Evolutionary conservation across 1,284 basidiomycete genomes (phyloP), one percentile per base, ranked within the genome.

Genomic region (Naganishia cerealis): DNA sequence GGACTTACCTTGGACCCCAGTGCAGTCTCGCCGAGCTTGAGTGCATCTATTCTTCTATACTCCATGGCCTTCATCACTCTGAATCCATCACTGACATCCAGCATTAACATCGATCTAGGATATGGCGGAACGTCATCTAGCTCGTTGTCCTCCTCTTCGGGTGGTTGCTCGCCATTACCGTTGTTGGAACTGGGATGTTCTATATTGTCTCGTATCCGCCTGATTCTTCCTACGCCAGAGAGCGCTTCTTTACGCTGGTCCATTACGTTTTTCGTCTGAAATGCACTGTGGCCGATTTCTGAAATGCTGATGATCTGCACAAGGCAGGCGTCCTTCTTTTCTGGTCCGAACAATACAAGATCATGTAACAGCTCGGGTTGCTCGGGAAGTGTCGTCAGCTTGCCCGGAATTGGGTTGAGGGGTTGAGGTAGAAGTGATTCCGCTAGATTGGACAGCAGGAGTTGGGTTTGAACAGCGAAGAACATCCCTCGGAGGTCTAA

Each of bases 221-320:
- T 58, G 40, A 81, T 79, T 18, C 74, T 69, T 48, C 73, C 77
- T 24, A 70, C 72, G 38, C 80, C 80, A 0, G 75, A 75, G 15
- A 81, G 65, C 0, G 80, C 74, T 52, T 80, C 80, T 26, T 74
- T 73, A 1, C 80, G 75, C 66, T 75, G 74, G 58, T 81, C 78
- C 65, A 77, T 75, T 1, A 73, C 71, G 16, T 73, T 78, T 40
- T 75, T 72, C 5, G 79, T 76, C 46, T 76, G 71, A 65, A 79
- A 78, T 4, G 79, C 80, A 1, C 75, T 77, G 12, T 72, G 71
- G 7, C 77, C 78, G 15, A 80, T 73, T 52, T 81, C 80, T 12
- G 72, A 74, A 26, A 80, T 67, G 4, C 71, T 66, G 39, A 74
- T 66, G 18, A 81, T 57, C 67, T 80, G 79, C 1, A 80, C 72